These are phyloP conservation scores for Blastocystis sp. DNA, from an alignment of 352 stramenopile species.

Conservation along the genomic window DNA sequence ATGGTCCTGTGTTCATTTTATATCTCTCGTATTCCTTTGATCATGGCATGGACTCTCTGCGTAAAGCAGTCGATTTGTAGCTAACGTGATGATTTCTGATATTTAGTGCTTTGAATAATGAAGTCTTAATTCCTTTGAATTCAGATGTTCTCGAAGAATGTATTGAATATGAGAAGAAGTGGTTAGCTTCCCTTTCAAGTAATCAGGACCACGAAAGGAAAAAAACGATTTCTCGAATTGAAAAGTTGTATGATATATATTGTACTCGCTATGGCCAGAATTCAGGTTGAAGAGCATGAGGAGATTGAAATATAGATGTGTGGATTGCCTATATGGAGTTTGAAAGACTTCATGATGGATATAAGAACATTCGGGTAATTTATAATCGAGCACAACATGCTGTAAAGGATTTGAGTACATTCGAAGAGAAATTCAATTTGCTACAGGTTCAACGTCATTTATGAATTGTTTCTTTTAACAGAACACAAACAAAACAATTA, in stretches of 20 bases:
- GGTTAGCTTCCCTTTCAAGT: not conserved
- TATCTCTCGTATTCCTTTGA: conserved; percentile 54
- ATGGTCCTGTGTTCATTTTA: conserved; percentile 26
- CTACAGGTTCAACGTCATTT: conserved; percentile 23
- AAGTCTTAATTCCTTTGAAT: conserved; percentile 47
- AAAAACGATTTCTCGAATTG: not conserved
- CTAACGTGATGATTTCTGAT: not conserved
- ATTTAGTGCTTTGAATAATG: conserved; percentile 22
- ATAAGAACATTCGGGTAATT: conserved; percentile 8
- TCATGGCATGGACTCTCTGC: not conserved
- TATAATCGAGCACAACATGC: conserved; percentile 27
- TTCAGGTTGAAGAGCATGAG: not conserved
- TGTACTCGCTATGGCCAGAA: not conserved
- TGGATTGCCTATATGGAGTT: conserved; percentile 30
- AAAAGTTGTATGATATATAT: conserved; percentile 9
- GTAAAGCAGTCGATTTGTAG: conserved; percentile 1
- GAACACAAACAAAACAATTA: not conserved
- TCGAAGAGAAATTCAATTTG: conserved; percentile 55
- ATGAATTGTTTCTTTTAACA: conserved; percentile 37
- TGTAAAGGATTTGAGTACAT: not conserved
- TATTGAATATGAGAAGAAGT: conserved; percentile 15
- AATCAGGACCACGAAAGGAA: not conserved
- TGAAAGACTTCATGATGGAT: not conserved
- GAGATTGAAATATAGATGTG: not conserved
- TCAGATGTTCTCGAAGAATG: not conserved